Evolutionary conservation across 441 rosid species (phyloP).

Genomic region (Arabidopsis lyrata): DNA sequence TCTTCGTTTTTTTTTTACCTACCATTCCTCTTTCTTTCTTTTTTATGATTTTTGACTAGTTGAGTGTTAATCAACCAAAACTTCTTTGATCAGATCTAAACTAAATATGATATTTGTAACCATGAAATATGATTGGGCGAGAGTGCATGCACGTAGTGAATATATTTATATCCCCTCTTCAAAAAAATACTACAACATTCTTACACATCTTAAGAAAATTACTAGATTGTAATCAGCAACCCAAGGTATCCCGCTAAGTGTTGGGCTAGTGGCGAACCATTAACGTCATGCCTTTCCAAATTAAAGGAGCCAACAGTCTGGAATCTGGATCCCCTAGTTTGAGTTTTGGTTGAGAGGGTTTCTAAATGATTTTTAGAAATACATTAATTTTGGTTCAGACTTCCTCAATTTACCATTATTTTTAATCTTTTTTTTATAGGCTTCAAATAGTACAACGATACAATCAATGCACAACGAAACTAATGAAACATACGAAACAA

Average conservation of each 20-base stretch:
- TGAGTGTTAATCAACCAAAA: not conserved
- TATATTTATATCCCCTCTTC: no score
- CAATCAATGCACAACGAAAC: conserved; percentile 20
- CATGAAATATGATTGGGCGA: not conserved
- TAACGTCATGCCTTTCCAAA: not conserved
- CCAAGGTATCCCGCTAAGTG: not conserved
- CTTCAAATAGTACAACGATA: conserved; percentile 20
- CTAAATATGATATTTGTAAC: not conserved
- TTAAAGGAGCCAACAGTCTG: not conserved
- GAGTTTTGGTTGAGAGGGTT: not conserved
- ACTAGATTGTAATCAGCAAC: not conserved
- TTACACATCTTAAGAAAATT: not conserved
- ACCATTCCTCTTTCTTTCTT: not conserved
- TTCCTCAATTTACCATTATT: not conserved
- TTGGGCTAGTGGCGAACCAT: not conserved
- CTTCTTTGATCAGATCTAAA: not conserved
- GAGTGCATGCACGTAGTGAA: not conserved
- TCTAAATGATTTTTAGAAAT: not conserved
- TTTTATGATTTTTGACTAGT: not conserved
- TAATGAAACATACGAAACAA: not conserved
- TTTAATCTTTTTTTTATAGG: not conserved
- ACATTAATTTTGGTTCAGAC: not conserved
- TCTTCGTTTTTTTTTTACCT: not conserved
- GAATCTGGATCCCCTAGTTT: not conserved
- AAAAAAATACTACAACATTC: not conserved